Evolutionary conservation across 108 stramenopile species (phyloP).

Genomic region (Skeletonema grethae): DNA sequence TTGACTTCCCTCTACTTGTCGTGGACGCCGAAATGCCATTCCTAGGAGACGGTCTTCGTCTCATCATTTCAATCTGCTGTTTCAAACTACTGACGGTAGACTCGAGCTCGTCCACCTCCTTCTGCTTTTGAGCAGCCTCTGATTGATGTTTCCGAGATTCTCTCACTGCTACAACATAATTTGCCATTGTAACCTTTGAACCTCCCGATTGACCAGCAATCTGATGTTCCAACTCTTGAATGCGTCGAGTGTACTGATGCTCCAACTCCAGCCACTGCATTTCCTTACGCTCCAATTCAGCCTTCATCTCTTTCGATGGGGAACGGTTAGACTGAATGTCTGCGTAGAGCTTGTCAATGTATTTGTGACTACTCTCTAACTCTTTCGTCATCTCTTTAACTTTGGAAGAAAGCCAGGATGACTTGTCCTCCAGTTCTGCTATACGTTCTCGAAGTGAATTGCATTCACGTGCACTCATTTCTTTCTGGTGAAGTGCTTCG

Average conservation of each 20-base stretch:
- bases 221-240: no score
- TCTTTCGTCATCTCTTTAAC: background rate
- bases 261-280: no score
- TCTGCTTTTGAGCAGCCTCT: background rate
- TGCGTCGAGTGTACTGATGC: no score
- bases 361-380: background rate
- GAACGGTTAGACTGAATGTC: no score
- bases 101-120: background rate
- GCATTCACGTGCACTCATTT: background rate
- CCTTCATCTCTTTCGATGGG: no score
- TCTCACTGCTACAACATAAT: no score
- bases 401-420: slow-evolving; percentile 4
- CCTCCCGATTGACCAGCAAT: no score
- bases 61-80: background rate
- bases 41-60: background rate
- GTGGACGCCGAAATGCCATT: background rate
- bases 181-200: no score
- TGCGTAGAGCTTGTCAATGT: no score
- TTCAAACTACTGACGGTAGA: background rate
- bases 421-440: background rate
- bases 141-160: no score
- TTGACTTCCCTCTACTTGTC: background rate
- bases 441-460: background rate
- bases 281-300: no score
- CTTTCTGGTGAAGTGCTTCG: background rate